These are phyloP conservation scores for Auricularia heimuer DNA, from an alignment of 768 basidiomycete genomes.

Conservation along the genomic window DNA sequence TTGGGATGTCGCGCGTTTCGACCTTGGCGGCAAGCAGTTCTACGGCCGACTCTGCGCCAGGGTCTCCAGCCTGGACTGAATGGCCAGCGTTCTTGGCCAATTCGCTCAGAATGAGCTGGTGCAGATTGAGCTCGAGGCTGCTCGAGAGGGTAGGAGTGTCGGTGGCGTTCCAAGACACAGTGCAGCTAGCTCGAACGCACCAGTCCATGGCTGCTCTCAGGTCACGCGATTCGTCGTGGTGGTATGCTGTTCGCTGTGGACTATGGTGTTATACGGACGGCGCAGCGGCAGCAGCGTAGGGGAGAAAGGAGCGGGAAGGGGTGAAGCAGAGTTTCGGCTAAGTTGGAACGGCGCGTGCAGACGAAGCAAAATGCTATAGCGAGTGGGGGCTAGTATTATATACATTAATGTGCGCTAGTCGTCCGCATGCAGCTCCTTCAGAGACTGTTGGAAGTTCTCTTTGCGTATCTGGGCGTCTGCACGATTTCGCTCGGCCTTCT, in stretches of 20 bases:
- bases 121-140: conserved; percentile 72
- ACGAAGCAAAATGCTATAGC: neutral
- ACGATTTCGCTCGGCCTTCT: neutral
- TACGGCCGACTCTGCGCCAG: conserved; percentile 36
- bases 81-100: conserved; percentile 50
- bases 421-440: neutral
- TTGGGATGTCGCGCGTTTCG: conserved; percentile 28
- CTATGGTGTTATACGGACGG: neutral
- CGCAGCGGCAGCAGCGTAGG: neutral
- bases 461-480: neutral
- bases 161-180: neutral
- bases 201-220: neutral
- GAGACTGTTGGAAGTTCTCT: neutral
- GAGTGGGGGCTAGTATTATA: neutral
- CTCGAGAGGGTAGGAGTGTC: neutral
- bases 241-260: neutral
- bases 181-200: neutral
- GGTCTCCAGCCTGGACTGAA: conserved; percentile 24
- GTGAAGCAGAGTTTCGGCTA: neutral
- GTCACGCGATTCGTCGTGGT: neutral
- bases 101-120: conserved; percentile 65
- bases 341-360: no score
- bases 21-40: conserved; percentile 55
- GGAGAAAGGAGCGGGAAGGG: neutral
- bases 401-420: neutral